phyloP scores from a whole-genome alignment of 1,284 basidiomycete genomes.

The Exobasidium rhododendri region DNA sequence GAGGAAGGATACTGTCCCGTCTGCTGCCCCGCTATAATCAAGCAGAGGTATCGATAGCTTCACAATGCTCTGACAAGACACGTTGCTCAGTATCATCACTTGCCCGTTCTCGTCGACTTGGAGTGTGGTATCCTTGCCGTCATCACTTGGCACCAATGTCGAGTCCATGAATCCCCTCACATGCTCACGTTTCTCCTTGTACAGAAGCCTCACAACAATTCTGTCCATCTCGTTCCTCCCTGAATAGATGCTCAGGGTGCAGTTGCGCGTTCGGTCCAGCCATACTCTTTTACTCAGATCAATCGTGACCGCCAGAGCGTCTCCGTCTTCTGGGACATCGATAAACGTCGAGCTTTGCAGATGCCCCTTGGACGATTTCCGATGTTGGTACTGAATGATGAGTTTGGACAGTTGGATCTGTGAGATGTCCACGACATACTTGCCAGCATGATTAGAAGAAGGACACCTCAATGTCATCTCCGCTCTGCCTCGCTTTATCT shows the following conservation, averaged over 20 bases:
- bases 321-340: conserved; percentile 39
- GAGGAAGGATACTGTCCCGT: conserved; percentile 17
- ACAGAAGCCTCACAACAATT: conserved; percentile 21
- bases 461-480: conserved; percentile 30
- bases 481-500: conserved; percentile 30
- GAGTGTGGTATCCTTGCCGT: neutral
- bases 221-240: conserved; percentile 31
- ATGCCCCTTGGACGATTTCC: neutral
- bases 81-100: conserved; percentile 2
- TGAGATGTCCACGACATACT: conserved; percentile 42
- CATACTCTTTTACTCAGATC: conserved; percentile 29
- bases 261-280: conserved; percentile 30
- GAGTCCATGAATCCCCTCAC: conserved; percentile 12
- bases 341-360: conserved; percentile 16
- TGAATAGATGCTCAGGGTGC: conserved; percentile 26
- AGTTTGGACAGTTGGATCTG: conserved; percentile 39
- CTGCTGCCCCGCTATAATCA: conserved; percentile 15
- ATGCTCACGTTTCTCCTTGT: neutral
- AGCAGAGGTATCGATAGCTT: conserved; percentile 25
- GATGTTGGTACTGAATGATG: conserved; percentile 37
- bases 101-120: neutral
- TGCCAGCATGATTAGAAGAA: conserved; percentile 27
- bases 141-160: neutral
- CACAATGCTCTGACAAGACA: conserved; percentile 5
- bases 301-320: conserved; percentile 24